Conservation (phyloP, 495 filamentous ascomycete genomes). For the Aspergillus coremiiformis region DNA sequence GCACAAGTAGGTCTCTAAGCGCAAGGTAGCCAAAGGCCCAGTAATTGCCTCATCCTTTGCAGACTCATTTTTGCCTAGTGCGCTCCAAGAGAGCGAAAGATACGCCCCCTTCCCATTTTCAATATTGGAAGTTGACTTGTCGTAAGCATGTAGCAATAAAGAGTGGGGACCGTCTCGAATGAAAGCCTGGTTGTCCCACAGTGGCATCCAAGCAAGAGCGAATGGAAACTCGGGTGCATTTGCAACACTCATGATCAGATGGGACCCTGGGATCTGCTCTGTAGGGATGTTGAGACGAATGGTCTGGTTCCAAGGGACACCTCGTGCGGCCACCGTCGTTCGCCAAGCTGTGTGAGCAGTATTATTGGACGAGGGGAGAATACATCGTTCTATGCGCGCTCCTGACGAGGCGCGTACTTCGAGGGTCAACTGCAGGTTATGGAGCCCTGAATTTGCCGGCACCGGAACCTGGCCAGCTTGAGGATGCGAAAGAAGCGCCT, state of each 20-base stretch:
- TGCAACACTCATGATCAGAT: conserved; percentile 82
- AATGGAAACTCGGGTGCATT: conserved; percentile 81
- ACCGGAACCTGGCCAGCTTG: conserved; percentile 67
- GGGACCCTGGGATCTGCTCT: conserved; percentile 72
- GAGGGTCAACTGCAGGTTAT: conserved; percentile 79
- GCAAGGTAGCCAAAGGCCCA: conserved; percentile 66
- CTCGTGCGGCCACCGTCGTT: conserved; percentile 69
- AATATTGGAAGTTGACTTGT: conserved; percentile 68
- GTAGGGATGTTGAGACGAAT: conserved; percentile 74
- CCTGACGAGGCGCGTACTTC: conserved; percentile 75
- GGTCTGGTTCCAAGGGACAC: conserved; percentile 78
- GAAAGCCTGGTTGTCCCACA: conserved; percentile 91
- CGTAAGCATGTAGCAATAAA: conserved; percentile 77
- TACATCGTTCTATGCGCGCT: conserved; percentile 75
- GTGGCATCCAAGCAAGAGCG: conserved; percentile 83
- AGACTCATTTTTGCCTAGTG: conserved; percentile 55
- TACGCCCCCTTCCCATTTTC: conserved; percentile 70
- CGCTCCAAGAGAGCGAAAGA: conserved; percentile 69
- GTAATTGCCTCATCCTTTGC: conserved; percentile 66
- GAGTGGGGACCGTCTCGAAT: conserved; percentile 78
- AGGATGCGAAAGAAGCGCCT: conserved; percentile 73
- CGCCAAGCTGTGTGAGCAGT: conserved; percentile 74
- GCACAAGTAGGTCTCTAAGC: conserved; percentile 81
- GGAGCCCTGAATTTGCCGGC: conserved; percentile 50
- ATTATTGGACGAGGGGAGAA: conserved; percentile 77